phyloP scores from a whole-genome alignment of 1,284 basidiomycete genomes.

The Ustilago hordei region DNA sequence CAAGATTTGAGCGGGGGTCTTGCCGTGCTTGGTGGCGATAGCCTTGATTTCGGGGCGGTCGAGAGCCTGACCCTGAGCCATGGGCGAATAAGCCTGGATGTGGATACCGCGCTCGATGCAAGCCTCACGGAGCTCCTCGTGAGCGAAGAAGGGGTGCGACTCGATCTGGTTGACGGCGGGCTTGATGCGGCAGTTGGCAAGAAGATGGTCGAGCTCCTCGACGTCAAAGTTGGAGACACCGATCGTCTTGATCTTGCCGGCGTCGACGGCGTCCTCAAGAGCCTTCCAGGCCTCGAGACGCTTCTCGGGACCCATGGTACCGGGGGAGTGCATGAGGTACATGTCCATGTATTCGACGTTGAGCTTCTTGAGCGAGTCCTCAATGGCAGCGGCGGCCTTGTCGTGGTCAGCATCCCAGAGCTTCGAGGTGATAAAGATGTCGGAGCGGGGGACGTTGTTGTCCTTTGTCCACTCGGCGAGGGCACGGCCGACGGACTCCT shows the following conservation, averaged over 20 bases:
- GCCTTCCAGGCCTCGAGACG: conserved; percentile 67
- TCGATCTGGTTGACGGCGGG: conserved; percentile 69
- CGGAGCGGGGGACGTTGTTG: conserved; percentile 64
- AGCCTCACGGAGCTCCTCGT: conserved; percentile 67
- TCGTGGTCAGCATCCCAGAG: conserved; percentile 68
- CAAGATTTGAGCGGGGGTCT: conserved; percentile 66
- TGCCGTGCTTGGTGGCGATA: conserved; percentile 67
- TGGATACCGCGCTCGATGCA: conserved; percentile 66
- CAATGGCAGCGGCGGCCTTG: conserved; percentile 64
- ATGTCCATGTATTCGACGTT: conserved; percentile 67
- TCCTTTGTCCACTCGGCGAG: conserved; percentile 63
- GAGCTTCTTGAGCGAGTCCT: conserved; percentile 68
- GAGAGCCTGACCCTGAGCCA: conserved; percentile 67
- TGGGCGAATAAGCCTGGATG: conserved; percentile 67
- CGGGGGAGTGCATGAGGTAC: conserved; percentile 68
- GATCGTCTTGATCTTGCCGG: conserved; percentile 67
- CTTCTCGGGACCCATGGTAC: conserved; percentile 63
- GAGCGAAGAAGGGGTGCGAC: conserved; percentile 68
- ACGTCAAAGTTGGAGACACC: conserved; percentile 69
- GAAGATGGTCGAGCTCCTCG: conserved; percentile 66
- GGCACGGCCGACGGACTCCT: conserved; percentile 69
- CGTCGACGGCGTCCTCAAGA: conserved; percentile 67
- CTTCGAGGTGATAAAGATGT: conserved; percentile 70
- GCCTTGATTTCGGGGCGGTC: conserved; percentile 66
- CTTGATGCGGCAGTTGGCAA: conserved; percentile 66